Percentiles rank a stretch among this genome's conserved stretches.
Conservation (phyloP, 176 grass and related monocot species). For the Oryza meyeriana region DNA sequence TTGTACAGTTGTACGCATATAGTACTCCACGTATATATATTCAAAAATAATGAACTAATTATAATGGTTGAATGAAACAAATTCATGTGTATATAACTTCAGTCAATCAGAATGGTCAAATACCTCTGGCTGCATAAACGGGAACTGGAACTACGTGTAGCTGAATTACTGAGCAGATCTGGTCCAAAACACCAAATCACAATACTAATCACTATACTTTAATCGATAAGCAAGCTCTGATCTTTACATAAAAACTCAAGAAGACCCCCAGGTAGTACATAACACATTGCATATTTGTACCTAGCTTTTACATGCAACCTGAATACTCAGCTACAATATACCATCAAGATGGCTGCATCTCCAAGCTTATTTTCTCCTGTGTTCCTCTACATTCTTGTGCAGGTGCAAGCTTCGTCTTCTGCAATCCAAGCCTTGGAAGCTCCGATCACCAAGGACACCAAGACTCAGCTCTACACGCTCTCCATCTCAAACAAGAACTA, state of each 20-base stretch:
- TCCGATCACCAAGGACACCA: conserved; percentile 33
- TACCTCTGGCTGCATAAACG: background rate
- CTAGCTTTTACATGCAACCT: background rate
- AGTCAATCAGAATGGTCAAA: background rate
- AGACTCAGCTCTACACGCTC: conserved; percentile 34
- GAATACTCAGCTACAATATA: background rate
- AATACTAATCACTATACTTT: background rate
- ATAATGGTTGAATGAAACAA: background rate
- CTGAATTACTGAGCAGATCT: background rate
- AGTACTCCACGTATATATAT: background rate
- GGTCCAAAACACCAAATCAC: background rate
- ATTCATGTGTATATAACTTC: background rate
- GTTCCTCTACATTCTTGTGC: background rate
- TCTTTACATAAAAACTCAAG: background rate
- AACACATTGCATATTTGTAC: background rate
- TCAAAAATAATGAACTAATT: no score
- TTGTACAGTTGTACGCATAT: background rate
- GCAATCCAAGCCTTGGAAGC: conserved; percentile 25
- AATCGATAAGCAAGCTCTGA: background rate
- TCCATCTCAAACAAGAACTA: background rate
- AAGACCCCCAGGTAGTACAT: background rate
- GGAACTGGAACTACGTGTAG: background rate
- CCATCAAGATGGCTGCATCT: conserved; percentile 1
- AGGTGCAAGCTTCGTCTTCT: background rate
- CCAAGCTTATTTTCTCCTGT: background rate